Evolutionary conservation across 2,329 filamentous ascomycete genomes (phyloP), one percentile per base, ranked within the genome.

Genomic region (Escovopsis sp.): DNA sequence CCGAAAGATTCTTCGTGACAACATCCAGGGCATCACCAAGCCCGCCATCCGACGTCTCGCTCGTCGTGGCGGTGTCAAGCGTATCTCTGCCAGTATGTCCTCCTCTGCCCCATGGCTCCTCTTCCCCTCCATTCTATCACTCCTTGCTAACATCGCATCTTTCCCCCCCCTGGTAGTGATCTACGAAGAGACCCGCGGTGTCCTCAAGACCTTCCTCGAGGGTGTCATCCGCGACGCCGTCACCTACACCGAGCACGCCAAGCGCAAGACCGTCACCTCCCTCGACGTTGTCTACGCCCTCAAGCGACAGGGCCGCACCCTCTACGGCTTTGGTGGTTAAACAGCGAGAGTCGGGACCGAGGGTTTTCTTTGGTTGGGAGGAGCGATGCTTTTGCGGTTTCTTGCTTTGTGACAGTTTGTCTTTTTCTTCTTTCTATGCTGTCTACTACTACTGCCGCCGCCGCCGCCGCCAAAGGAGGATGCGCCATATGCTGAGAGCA

Each of bases 1-100:
- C 74, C 81, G 89, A 62, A 95, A 95, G 84, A 95, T 95, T 75
- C 78, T 95, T 68, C 86, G 88, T 71, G 88, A 94, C 83, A 95
- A 94, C 84, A 95, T 95, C 64, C 88, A 95, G 74, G 88, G 88
- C 72, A 95, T 95, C 64, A 95, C 88, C 62, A 95, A 95, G 84
- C 88, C 88, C 58, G 88, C 88, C 59, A 95, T 95, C 70, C 83
- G 88, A 61, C 88, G 88, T 93, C 87, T 95, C 65, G 88, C 88
- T 53, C 88, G 88, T 72, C 87, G 88, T 91, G 88, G 88, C 69
- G 88, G 88, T 88, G 88, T 95, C 77, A 95, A 95, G 85, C 88
- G 88, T 94, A 95, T 95, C 61, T 94, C 87, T 60, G 88, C 88
- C 65, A 93, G 80, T 84, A 77, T 65, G 74, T 71, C 44, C 35